Base-by-base conservation (phyloP, 768 basidiomycete species). In the Mycena chlorophos region DNA sequence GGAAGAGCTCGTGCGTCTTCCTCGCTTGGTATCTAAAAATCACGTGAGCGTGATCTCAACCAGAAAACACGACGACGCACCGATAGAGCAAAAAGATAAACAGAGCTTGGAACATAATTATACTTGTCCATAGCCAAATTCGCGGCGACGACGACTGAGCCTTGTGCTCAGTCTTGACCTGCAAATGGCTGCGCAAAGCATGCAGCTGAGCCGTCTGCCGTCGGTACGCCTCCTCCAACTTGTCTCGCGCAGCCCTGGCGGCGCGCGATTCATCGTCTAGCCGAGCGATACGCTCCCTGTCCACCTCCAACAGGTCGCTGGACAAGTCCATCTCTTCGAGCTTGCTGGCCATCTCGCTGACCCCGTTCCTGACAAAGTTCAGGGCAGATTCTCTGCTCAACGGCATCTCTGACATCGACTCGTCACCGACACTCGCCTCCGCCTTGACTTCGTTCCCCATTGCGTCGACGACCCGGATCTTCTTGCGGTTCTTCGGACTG, bases 391-490 rank as follows among this genome's bases (percentile, higher is more conserved):
- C 71, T 49, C 75, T 83, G 20, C 70, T 68, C 55, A 76, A 53
- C 26, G 63, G 71, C 31, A 54, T 43, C 39, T 67, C 61, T 27
- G 47, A 30, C 10, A 22, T 27, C 26, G 40, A 10, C 45, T 66
- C 53, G 17, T 49, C 46, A 12, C 50, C 51, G 19, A 61, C 57
- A 5, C 59, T 62, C 20, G 65, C 66, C 14, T 69, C 69, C 52
- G 62, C 54, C 25, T 78, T 75, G 16, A 87, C 73, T 61, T 85
- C 82, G 50, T 73, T 78, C 6, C 87, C 88, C 80, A 87, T 84
- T 4, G 85, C 85, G 65, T 91, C 88, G 38, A 88, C 78, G 29
- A 89, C 71, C 39, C 86, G 79, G 48, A 89, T 73, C 12, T 46
- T 77, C 49, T 62, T 78, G 10, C 68, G 61, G 51, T 64, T 56